Conservation (phyloP, 148 eudicot genomes). For the Diospyros kaki region DNA sequence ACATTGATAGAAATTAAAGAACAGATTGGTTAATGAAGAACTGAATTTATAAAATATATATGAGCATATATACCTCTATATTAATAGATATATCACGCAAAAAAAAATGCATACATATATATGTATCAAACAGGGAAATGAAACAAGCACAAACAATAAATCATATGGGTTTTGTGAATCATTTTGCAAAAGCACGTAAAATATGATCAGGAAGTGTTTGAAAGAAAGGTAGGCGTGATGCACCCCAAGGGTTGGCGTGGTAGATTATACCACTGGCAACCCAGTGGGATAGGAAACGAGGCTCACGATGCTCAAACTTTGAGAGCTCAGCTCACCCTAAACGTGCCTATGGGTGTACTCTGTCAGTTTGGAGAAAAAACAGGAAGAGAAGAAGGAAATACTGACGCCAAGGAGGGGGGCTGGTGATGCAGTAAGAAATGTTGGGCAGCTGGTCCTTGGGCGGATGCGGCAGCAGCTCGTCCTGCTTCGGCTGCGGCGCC, state of each 20-base stretch:
- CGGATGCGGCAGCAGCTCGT: slow-evolving; percentile 68
- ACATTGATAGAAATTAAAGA: too few species aligned
- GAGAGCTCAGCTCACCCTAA: too few species aligned
- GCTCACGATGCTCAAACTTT: too few species aligned
- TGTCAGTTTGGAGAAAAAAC: background rate
- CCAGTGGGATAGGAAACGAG: too few species aligned
- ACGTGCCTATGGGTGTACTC: too few species aligned
- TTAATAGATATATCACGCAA: too few species aligned
- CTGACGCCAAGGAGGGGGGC: slow-evolving; percentile 98
- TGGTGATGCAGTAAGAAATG: slow-evolving; percentile 78
- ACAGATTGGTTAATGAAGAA: too few species aligned
- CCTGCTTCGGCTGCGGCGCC: slow-evolving; percentile 78
- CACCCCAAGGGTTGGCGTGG: too few species aligned
- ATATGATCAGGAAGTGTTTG: slow-evolving; percentile 8
- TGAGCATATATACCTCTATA: background rate
- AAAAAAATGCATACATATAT: background rate
- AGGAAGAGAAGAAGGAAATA: slow-evolving; percentile 12
- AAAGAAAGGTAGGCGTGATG: slow-evolving; percentile 15
- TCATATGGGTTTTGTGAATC: background rate
- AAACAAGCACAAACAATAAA: background rate
- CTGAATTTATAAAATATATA: too few species aligned
- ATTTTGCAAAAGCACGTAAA: background rate
- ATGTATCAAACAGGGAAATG: background rate
- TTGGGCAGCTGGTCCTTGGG: slow-evolving; percentile 74
- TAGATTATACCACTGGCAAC: too few species aligned